Base-by-base conservation (phyloP, 345 rosid species). In the Bruguiera gymnorhiza region DNA sequence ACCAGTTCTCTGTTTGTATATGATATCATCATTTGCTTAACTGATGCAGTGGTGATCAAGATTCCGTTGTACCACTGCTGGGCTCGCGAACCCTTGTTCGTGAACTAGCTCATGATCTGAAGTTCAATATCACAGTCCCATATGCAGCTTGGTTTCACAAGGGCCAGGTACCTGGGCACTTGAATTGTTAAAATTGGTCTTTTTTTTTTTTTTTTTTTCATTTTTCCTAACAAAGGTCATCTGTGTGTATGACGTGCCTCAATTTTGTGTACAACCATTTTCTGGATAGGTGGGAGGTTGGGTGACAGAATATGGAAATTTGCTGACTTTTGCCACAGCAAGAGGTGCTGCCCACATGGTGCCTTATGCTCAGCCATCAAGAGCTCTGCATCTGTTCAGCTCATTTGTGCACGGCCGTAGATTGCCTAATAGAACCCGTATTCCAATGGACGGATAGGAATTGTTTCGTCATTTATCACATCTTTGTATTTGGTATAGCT, bases 301-400 rank as follows among this genome's bases (percentile, higher is more conserved):
- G 97, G 88, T 72, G 0, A 89, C 81, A 23, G 96, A 94, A 67
- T 94, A 94, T 57, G 96, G 96, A 23, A 84, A 88, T 13, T 32
- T 89, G 29, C 62, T 93, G 66, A 93, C 90, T 11, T 94, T 94
- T 68, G 90, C 86, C 52, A 93, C 95, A 0, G 96, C 91, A 11
- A 79, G 98, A 61, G 96, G 95, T 24, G 93, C 98, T 15, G 85
- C 96, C 39, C 98, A 94, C 84, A 94, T 94, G 98, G 98, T 94
- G 56, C 98, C 98, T 0, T 89, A 84, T 46, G 83, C 97, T 8
- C 96, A 94, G 66, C 96, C 97, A 54, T 87, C 96, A 69, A 82
- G 93, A 80, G 88, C 97, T 51, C 70, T 93, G 75, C 97, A 87
- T 84, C 76, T 93, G 72, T 93, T 93, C 78, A 83, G 79, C 55